Evolutionary conservation across 306 rosid species (phyloP).

Genomic region (Acacia melanoxylon): DNA sequence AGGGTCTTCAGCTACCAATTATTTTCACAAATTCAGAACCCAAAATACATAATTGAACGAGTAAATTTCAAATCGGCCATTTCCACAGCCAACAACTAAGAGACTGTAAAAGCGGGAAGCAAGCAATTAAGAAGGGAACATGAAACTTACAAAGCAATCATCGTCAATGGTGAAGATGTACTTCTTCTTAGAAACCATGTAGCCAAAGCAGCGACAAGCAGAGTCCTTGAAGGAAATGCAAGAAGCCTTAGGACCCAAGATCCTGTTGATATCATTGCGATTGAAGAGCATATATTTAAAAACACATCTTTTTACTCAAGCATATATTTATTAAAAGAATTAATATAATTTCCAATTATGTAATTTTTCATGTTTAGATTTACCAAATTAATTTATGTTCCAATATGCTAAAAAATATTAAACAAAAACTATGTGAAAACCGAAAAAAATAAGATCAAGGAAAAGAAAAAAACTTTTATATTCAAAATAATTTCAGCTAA

Average conservation of each 20-base stretch:
- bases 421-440: too few relatives aligned
- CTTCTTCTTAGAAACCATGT: conserved; percentile 55
- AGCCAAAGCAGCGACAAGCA: conserved; percentile 58
- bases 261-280: conserved; percentile 41
- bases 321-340: too few relatives aligned
- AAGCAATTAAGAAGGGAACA: background rate
- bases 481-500: too few relatives aligned
- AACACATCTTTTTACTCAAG: too few relatives aligned
- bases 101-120: background rate
- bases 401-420: too few relatives aligned
- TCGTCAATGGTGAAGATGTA: conserved; percentile 55
- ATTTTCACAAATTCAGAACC: background rate
- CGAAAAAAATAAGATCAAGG: too few relatives aligned
- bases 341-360: too few relatives aligned
- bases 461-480: too few relatives aligned
- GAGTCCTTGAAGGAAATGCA: conserved; percentile 61
- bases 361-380: too few relatives aligned
- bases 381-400: too few relatives aligned
- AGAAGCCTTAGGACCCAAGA: conserved; percentile 50
- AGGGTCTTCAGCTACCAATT: background rate
- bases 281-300: conserved; percentile 35
- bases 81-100: background rate
- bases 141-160: conserved; percentile 56
- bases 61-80: background rate
- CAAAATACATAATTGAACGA: background rate